Conservation (phyloP, 1,284 basidiomycete species). For the Bondarzewia mesenterica region DNA sequence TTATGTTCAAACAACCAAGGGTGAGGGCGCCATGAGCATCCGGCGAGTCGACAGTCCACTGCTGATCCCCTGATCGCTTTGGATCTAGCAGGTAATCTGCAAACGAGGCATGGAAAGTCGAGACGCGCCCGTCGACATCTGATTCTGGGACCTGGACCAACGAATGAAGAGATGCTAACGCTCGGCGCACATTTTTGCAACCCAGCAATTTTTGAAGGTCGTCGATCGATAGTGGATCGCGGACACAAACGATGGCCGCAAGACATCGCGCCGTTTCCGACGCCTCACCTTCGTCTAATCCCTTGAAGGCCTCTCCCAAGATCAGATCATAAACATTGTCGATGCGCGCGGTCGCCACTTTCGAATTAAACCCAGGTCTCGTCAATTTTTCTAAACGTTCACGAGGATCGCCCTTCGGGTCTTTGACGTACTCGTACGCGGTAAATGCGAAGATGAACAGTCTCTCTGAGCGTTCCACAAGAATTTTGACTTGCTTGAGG, state of each 20-base stretch:
- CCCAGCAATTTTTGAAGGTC: not conserved
- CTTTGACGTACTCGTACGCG: not conserved
- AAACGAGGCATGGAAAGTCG: not conserved
- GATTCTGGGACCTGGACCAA: not conserved
- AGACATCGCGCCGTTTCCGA: not conserved
- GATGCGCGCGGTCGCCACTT: too few species aligned
- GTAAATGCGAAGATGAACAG: slow-evolving; percentile 2
- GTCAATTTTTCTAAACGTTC: not conserved
- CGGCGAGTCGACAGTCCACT: not conserved
- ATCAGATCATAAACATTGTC: not conserved
- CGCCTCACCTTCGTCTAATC: not conserved
- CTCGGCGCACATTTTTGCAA: not conserved
- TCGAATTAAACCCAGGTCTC: too few species aligned
- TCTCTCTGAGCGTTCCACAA: not conserved
- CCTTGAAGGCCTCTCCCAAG: not conserved
- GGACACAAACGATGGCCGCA: not conserved
- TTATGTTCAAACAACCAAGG: not conserved
- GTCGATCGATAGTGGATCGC: not conserved
- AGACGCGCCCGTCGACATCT: not conserved
- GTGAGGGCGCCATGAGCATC: not conserved
- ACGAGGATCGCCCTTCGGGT: not conserved
- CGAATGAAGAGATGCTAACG: not conserved
- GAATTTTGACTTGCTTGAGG: not conserved
- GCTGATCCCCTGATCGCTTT: not conserved
- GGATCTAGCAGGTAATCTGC: not conserved